Evolutionary conservation across 2,329 filamentous ascomycete species (phyloP), one percentile per base, ranked within the genome.

Genomic region (Diaporthe batatas): DNA sequence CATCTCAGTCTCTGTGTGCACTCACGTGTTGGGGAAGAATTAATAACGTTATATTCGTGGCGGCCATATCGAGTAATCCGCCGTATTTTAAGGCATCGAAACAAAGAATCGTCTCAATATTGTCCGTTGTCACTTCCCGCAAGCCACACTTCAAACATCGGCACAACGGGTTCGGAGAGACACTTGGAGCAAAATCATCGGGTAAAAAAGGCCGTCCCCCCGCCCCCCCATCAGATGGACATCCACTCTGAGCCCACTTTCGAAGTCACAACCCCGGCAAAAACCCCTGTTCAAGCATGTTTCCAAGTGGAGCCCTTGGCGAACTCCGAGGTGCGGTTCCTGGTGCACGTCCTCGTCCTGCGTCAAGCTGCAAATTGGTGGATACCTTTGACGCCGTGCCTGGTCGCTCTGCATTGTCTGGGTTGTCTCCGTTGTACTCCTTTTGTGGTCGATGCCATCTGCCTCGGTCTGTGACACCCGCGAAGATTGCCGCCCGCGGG

Each of bases 141-240:
- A 65, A 65, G 62, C 62, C 62, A 65, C 62, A 49, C 44, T 65
- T 65, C 62, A 65, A 44, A 65, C 62, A 65, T 65, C 62, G 62
- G 62, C 62, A 65, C 62, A 51, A 65, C 62, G 62, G 62, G 62
- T 65, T 25, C 62, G 44, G 29, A 65, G 44, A 51, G 29, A 51
- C 32, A 44, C 21, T 23, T 44, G 16, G 10, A 39, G 62, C 44
- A n/a, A 51, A 65, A 65, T 65, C n/a, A 51, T 65, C 62, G 62
- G 62, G 44, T 44, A 51, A 51, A 65, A 65, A 51, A 36, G 25
- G 29, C 39, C 11, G 47, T n/a, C 34, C 36, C 23, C 34, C 36
- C 23, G 12, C 36, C 53, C 2, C 21, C 32, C 29, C 68, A 70
- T 62, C 68, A 39, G 42, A 53, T 70, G 44, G 53, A 53, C 3